Percentiles rank a stretch among this genome's conserved stretches.
These are phyloP conservation scores for Gloeophyllum trabeum DNA, from an alignment of 768 basidiomycete species.

Conservation along the genomic window DNA sequence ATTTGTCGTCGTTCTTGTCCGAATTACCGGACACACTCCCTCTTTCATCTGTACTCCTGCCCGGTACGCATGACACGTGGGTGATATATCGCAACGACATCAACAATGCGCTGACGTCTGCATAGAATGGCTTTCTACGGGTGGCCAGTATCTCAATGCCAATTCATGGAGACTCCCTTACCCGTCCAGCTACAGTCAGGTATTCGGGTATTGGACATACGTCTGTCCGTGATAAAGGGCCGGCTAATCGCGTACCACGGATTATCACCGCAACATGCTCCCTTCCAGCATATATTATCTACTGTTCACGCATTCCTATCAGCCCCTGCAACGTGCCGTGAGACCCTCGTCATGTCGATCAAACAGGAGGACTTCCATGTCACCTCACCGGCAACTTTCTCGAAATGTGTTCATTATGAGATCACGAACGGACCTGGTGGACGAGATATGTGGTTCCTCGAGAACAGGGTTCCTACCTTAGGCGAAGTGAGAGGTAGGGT, in stretches of 20 bases:
- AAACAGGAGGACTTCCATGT: slow-evolving; percentile 72
- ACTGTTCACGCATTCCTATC: slow-evolving; percentile 56
- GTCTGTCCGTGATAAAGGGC: slow-evolving; percentile 55
- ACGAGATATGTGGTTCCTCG: slow-evolving; percentile 66
- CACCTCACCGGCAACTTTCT: slow-evolving; percentile 41
- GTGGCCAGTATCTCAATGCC: slow-evolving; percentile 84
- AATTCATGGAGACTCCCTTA: slow-evolving; percentile 51
- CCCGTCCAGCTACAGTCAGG: slow-evolving; percentile 62
- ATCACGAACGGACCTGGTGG: slow-evolving; percentile 44
- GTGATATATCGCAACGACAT: slow-evolving; percentile 11
- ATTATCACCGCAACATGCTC: slow-evolving; percentile 53
- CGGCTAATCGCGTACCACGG: slow-evolving; percentile 76
- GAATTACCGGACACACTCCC: slow-evolving; percentile 55
- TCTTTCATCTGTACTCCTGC: slow-evolving; percentile 67
- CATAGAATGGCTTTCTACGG: slow-evolving; percentile 73
- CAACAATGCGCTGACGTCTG: slow-evolving; percentile 2
- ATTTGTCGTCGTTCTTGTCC: slow-evolving; percentile 44
- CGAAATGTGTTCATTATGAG: slow-evolving; percentile 50
- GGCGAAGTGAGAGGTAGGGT: slow-evolving; percentile 83
- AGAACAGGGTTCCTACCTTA: slow-evolving; percentile 68
- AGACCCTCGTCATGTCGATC: slow-evolving; percentile 79
- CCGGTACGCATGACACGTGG: slow-evolving; percentile 75
- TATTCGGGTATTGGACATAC: slow-evolving; percentile 73
- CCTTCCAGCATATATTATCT: slow-evolving; percentile 55
- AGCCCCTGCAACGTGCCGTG: slow-evolving; percentile 39